phyloP scores from a whole-genome alignment of 2,329 filamentous ascomycete genomes.

The Delphinella strobiligena region DNA sequence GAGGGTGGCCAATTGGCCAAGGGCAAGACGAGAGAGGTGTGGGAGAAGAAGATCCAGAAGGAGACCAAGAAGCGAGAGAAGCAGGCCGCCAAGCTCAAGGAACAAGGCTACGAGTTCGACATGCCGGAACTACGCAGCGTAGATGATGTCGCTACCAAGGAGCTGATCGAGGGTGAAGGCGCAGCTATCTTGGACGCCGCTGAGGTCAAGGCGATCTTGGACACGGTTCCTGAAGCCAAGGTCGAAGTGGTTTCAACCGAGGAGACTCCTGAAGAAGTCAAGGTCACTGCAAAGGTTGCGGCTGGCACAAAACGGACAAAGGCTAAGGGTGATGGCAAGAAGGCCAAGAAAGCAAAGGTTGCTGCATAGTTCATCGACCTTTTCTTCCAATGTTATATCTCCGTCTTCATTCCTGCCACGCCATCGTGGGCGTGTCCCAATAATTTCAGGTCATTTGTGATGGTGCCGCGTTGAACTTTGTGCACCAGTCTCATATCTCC shows the following conservation, averaged over 20 bases:
- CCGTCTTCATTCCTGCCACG: too few relatives aligned
- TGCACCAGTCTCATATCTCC: too few relatives aligned
- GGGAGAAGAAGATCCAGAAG: constrained; percentile 61
- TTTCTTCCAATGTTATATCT: too few relatives aligned
- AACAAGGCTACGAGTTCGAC: constrained; percentile 72
- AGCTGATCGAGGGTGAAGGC: constrained; percentile 18
- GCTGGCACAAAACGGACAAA: constrained; percentile 21
- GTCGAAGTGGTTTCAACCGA: constrained; percentile 15
- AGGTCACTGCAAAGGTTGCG: too few relatives aligned
- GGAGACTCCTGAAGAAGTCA: constrained; percentile 14
- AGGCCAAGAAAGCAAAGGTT: constrained; percentile 20
- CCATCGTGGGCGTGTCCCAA: too few relatives aligned
- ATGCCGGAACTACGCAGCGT: constrained; percentile 58
- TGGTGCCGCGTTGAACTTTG: too few relatives aligned
- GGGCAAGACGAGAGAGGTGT: constrained; percentile 61
- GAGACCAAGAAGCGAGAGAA: constrained; percentile 59
- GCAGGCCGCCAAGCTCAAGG: constrained; percentile 65
- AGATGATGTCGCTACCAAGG: constrained; percentile 37
- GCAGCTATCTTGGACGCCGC: constrained; percentile 20
- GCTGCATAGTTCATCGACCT: constrained; percentile 3
- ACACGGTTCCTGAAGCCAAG: constrained; percentile 15
- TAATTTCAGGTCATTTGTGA: too few relatives aligned
- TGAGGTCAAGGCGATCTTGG: constrained; percentile 21
- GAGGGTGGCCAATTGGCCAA: constrained; percentile 63
- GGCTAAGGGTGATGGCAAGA: constrained; percentile 21